Percentiles rank a stretch among this genome's conserved stretches.
phyloP scores from a whole-genome alignment of 495 filamentous ascomycete genomes.

The Trichoderma reesei region DNA sequence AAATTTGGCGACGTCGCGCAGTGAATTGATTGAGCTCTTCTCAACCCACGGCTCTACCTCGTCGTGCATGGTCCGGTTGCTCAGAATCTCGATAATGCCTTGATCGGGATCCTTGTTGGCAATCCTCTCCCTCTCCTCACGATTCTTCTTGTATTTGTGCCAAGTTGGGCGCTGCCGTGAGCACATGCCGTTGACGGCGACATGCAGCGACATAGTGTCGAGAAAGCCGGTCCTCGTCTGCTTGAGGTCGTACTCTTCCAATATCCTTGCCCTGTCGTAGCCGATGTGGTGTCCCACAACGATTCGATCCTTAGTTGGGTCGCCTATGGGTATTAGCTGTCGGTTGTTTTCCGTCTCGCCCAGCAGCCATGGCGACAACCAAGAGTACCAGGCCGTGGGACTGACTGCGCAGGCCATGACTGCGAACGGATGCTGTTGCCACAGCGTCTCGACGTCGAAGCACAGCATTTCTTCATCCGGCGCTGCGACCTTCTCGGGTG shows the following conservation, averaged over 20 bases:
- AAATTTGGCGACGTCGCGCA: conserved; percentile 93
- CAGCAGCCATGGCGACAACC: conserved; percentile 92
- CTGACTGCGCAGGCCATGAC: conserved; percentile 94
- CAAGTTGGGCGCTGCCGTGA: conserved; percentile 91
- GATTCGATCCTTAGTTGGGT: conserved; percentile 56
- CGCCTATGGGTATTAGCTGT: conserved; percentile 80
- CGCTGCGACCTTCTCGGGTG: conserved; percentile 56
- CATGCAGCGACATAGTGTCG: conserved; percentile 97
- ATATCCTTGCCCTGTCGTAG: conserved; percentile 80
- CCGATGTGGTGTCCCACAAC: conserved; percentile 94
- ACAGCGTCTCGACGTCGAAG: conserved; percentile 97
- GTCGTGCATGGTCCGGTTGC: conserved; percentile 54
- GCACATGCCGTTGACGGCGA: conserved; percentile 98
- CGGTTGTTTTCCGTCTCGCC: conserved; percentile 64
- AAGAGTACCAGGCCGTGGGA: conserved; percentile 87
- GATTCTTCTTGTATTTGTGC: conserved; percentile 89
- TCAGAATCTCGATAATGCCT: conserved; percentile 62
- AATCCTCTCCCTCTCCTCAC: conserved; percentile 74
- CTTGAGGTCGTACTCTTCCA: conserved; percentile 78
- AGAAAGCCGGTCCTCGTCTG: conserved; percentile 82
- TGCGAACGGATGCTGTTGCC: conserved; percentile 79
- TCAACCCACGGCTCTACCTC: conserved; percentile 94
- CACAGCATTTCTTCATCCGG: conserved; percentile 74
- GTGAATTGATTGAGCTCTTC: conserved; percentile 85
- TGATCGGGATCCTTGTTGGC: conserved; percentile 56